A percentile compares a stretch with the other conserved stretches of the same genome.
Conservation (phyloP, 148 eudicot species). For the Persicaria maculosa region DNA sequence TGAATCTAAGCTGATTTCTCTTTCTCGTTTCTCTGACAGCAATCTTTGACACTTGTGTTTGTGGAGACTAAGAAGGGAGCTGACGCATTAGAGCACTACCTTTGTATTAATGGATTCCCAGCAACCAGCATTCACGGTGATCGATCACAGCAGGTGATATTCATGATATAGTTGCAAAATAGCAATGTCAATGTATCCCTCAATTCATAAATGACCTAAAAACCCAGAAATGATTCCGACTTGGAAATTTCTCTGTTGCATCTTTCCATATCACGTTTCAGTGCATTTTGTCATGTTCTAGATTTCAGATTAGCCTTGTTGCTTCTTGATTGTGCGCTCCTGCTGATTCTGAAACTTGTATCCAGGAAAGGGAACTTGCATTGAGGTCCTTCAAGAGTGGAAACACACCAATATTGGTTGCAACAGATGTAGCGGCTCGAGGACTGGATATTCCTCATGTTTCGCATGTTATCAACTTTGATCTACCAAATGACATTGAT, state of each 20-base stretch:
- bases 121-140: constrained; percentile 89
- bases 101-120: constrained; percentile 66
- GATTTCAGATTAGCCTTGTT: background rate
- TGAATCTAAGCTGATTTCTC: background rate
- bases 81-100: constrained; percentile 68
- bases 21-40: constrained; percentile 32
- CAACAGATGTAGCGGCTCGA: constrained; percentile 91
- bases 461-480: constrained; percentile 75
- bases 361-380: constrained; percentile 86
- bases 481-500: constrained; percentile 87
- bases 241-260: background rate
- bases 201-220: background rate
- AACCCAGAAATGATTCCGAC: background rate
- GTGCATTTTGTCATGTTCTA: background rate
- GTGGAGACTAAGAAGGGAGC: constrained; percentile 89
- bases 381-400: constrained; percentile 71
- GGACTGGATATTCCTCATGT: constrained; percentile 88
- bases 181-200: background rate
- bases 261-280: background rate
- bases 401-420: constrained; percentile 69
- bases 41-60: constrained; percentile 67
- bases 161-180: background rate
- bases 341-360: background rate
- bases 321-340: background rate
- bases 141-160: constrained; percentile 67